These are phyloP conservation scores for Aspergillus neoniger DNA, from an alignment of 2,329 filamentous ascomycete genomes.

Conservation along the genomic window DNA sequence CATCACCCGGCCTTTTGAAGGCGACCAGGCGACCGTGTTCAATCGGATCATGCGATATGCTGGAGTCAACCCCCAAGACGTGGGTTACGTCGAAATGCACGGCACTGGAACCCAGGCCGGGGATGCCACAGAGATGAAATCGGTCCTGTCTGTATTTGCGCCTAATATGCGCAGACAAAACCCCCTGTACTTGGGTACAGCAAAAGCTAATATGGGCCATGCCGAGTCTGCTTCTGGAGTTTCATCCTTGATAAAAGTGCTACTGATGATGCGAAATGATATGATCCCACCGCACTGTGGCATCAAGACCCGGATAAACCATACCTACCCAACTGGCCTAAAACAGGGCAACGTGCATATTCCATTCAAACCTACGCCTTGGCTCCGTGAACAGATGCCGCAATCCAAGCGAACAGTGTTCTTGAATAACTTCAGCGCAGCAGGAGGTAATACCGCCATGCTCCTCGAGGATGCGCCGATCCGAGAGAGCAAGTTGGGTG, in stretches of 20 bases:
- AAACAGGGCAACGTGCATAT: slow-evolving; percentile 46
- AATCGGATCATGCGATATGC: slow-evolving; percentile 69
- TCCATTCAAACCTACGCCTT: slow-evolving; percentile 47
- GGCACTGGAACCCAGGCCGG: slow-evolving; percentile 82
- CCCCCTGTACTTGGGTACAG: slow-evolving; percentile 62
- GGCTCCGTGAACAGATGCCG: slow-evolving; percentile 27
- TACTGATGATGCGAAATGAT: slow-evolving; percentile 40
- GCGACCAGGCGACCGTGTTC: slow-evolving; percentile 72
- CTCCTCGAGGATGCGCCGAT: slow-evolving; percentile 63
- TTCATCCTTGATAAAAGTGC: slow-evolving; percentile 36
- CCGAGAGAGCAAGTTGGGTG: slow-evolving; percentile 24
- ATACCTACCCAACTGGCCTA: slow-evolving; percentile 47
- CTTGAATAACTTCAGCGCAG: slow-evolving; percentile 71
- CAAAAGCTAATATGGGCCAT: slow-evolving; percentile 67
- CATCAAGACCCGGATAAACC: slow-evolving; percentile 48
- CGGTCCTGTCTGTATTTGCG: slow-evolving; percentile 67
- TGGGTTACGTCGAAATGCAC: slow-evolving; percentile 87
- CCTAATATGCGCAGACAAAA: slow-evolving; percentile 39
- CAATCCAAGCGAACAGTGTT: slow-evolving; percentile 43
- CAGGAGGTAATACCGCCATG: slow-evolving; percentile 69
- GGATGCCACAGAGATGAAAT: slow-evolving; percentile 79
- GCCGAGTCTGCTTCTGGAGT: slow-evolving; percentile 63
- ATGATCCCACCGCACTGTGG: slow-evolving; percentile 36
- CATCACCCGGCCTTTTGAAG: slow-evolving; percentile 79
- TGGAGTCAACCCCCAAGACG: slow-evolving; percentile 72